Evolutionary conservation across 2,329 filamentous ascomycete species (phyloP).

Genomic region (Pestalotiopsis fici): DNA sequence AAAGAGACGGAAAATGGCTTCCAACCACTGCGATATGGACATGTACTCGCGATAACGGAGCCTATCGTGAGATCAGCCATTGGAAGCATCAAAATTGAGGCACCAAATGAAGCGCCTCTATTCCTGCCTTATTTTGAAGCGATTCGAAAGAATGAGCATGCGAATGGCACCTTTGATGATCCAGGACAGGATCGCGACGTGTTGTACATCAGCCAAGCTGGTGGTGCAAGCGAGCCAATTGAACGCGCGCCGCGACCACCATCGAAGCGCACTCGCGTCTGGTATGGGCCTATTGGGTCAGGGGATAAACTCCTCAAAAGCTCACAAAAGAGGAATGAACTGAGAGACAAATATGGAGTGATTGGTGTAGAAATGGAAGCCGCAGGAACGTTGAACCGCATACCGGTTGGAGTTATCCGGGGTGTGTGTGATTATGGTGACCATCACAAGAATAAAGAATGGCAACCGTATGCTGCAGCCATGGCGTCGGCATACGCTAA

Average conservation of each 20-base stretch:
- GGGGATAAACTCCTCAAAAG: conserved; percentile 32
- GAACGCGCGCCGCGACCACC: conserved; percentile 17
- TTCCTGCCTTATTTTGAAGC: conserved; percentile 24
- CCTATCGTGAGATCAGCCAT: conserved; percentile 34
- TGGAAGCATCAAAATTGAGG: conserved; percentile 27
- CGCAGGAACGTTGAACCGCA: conserved; percentile 28
- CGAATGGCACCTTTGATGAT: conserved; percentile 25
- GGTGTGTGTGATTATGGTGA: conserved; percentile 36
- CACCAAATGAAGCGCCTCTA: conserved; percentile 18
- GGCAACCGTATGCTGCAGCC: conserved; percentile 36
- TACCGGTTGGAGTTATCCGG: conserved; percentile 32
- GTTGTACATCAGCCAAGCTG: conserved; percentile 19
- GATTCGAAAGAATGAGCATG: conserved; percentile 23
- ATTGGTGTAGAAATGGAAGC: conserved; percentile 32
- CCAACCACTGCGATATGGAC: conserved; percentile 23
- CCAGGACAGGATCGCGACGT: conserved; percentile 30
- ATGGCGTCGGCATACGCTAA: conserved; percentile 27
- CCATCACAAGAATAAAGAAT: conserved; percentile 31
- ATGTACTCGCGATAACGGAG: conserved; percentile 27
- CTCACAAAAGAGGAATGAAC: conserved; percentile 4
- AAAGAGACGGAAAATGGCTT: conserved; percentile 31
- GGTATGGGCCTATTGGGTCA: conserved; percentile 34
- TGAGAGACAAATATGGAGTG: conserved; percentile 23
- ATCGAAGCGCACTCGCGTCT: conserved; percentile 27
- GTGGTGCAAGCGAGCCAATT: conserved; percentile 6